A percentile compares a stretch with the other conserved stretches of the same genome.
phyloP scores from a whole-genome alignment of 768 basidiomycete genomes.

The Epithele typhae region DNA sequence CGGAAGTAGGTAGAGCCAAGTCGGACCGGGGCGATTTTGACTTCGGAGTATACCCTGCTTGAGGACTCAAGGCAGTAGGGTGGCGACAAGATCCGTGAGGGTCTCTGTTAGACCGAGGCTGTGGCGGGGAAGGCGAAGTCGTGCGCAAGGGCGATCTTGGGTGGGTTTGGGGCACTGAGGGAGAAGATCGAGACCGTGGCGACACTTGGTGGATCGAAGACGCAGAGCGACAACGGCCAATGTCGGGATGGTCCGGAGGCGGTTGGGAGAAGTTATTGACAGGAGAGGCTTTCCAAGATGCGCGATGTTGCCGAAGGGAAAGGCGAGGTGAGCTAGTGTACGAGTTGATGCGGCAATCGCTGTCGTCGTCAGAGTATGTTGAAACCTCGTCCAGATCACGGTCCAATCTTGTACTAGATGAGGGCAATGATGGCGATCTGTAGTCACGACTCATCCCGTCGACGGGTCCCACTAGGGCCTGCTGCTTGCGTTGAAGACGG shows the following conservation, averaged over 20 bases:
- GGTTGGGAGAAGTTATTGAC: no score
- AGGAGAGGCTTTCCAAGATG: no score
- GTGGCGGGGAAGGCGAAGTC: background rate
- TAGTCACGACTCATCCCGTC: constrained; percentile 26
- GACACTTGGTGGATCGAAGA: background rate
- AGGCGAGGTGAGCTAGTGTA: background rate
- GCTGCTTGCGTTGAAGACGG: constrained; percentile 23
- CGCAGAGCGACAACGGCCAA: no score
- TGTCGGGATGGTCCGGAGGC: no score
- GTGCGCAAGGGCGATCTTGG: no score
- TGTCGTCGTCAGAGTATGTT: constrained; percentile 12
- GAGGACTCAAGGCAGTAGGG: background rate
- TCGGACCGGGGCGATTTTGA: background rate
- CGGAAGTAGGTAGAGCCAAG: background rate
- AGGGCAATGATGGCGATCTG: background rate
- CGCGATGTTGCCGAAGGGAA: background rate
- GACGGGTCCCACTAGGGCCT: constrained; percentile 35
- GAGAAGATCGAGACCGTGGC: no score
- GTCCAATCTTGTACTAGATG: no score
- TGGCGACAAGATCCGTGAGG: background rate
- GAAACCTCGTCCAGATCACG: constrained; percentile 8
- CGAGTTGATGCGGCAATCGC: no score
- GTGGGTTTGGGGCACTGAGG: no score
- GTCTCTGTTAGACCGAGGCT: background rate
- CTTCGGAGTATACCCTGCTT: background rate